Evolutionary conservation across 2,329 filamentous ascomycete species (phyloP).

Genomic region (Chaetomiaceae sp.): DNA sequence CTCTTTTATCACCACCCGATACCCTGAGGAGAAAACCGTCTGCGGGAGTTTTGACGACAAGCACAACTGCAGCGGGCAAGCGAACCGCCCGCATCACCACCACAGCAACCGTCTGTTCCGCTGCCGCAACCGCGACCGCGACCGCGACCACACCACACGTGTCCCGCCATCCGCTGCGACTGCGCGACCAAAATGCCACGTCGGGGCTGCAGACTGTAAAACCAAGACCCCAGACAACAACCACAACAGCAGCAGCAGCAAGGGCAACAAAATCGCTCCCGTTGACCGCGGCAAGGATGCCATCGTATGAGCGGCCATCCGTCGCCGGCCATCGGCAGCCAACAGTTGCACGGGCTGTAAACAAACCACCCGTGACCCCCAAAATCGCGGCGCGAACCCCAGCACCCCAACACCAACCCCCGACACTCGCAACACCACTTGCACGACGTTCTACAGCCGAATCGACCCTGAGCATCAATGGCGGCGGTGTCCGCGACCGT

Average conservation of each 20-base stretch:
- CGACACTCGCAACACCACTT: slow-evolving; percentile 41
- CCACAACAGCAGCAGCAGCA: no score
- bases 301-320: slow-evolving; percentile 30
- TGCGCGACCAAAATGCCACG: slow-evolving; percentile 39
- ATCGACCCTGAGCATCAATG: slow-evolving; percentile 14
- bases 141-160: slow-evolving; percentile 3
- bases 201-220: slow-evolving; percentile 28
- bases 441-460: slow-evolving; percentile 30
- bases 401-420: slow-evolving; percentile 27
- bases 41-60: slow-evolving; percentile 28
- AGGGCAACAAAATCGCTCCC: slow-evolving; percentile 2
- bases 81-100: slow-evolving; percentile 26
- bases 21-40: slow-evolving; percentile 21
- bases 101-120: slow-evolving; percentile 14
- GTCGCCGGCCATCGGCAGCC: slow-evolving; percentile 54
- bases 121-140: slow-evolving; percentile 17
- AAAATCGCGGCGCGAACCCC: slow-evolving; percentile 46
- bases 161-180: slow-evolving; percentile 27
- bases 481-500: slow-evolving; percentile 25
- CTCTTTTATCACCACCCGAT: not conserved
- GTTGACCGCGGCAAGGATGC: slow-evolving; percentile 32
- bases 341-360: slow-evolving; percentile 55
- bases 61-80: slow-evolving; percentile 20
- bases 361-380: slow-evolving; percentile 48
- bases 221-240: slow-evolving; percentile 25